Base-by-base conservation (phyloP, 192 early-diverging fungal genomes). In the Coemansia sp. region DNA sequence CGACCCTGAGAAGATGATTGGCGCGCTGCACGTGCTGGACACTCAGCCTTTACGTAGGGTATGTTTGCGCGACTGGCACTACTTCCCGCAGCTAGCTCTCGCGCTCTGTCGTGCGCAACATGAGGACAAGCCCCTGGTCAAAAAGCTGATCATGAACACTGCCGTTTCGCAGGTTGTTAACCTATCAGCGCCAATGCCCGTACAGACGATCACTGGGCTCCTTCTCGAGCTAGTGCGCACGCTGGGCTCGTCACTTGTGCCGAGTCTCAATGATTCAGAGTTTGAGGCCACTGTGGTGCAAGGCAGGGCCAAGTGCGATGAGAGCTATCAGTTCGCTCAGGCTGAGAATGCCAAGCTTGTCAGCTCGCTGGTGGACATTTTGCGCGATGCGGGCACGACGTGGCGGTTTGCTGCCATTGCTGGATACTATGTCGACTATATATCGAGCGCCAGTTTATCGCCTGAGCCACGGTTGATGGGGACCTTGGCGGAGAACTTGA, bases 401-500 rank as follows among this genome's bases (percentile, higher is more conserved):
- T 93, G 94, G 93, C 86, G 92, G 11, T 93, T 93, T 79, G 84
- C 86, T 0, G 84, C 87, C 3, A 92, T 95, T 86, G 84, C 90
- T 6, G 85, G 90, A 48, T 92, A 88, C 56, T 91, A 94, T 46
- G 71, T 97, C 7, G 92, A 95, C 51, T 69, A 91, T 21, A 74
- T 89, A 18, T 75, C 90, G 60, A 77, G 88, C 14, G 78, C 87
- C 1, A 85, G 93, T 24, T 76, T 69, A 36, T 77, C 88, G 5
- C 79, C 87, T 5, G 84, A 86, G 9, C 65, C 77, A 3, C 82
- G 78, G 0, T 59, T 94, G 16, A 86, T 85, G 0, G 62, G 73
- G 31, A 88, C 92, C 38, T 76, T 85, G 18, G 73, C 84, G 13
- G 83, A 85, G 14, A 83, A 87, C 10, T 71, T 92, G 18, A 79